Conservation (phyloP, 371 early-diverging fungal species). For the Actinomortierella wolfii region DNA sequence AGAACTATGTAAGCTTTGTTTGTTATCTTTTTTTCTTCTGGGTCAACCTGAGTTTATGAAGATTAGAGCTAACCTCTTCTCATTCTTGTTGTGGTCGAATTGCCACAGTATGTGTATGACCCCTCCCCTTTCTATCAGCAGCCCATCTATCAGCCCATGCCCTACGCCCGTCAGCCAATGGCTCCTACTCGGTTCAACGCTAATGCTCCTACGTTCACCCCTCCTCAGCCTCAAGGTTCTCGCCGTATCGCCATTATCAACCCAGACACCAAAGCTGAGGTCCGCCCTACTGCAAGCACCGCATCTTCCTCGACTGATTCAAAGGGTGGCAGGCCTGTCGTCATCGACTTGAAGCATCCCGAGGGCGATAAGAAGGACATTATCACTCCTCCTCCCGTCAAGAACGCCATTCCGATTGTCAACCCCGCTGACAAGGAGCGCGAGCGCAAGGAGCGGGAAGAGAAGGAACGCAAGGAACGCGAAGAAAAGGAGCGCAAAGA, state of each 20-base stretch:
- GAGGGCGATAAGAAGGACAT: constrained; percentile 48
- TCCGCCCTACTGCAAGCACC: constrained; percentile 51
- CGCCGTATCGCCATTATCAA: constrained; percentile 76
- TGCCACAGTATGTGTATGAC: not conserved
- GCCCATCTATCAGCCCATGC: constrained; percentile 40
- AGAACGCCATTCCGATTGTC: constrained; percentile 66
- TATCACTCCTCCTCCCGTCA: constrained; percentile 48
- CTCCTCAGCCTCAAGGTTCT: constrained; percentile 51
- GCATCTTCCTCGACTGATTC: constrained; percentile 35
- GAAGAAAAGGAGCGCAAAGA: constrained; percentile 55
- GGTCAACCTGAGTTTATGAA: no score
- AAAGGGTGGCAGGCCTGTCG: constrained; percentile 44
- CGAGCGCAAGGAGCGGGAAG: constrained; percentile 47
- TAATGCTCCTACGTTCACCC: constrained; percentile 47
- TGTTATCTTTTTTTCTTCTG: not conserved
- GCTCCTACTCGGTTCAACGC: constrained; percentile 30
- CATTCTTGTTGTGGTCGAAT: no score
- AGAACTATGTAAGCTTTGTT: constrained; percentile 17
- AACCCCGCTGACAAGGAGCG: constrained; percentile 53
- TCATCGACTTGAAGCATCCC: constrained; percentile 25
- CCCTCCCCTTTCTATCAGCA: constrained; percentile 16
- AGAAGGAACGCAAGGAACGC: constrained; percentile 54
- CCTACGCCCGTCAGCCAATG: constrained; percentile 30
- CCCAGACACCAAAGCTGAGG: constrained; percentile 72
- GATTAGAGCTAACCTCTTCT: no score